These are phyloP conservation scores for Cryptococcus sp. DNA, from an alignment of 1,284 basidiomycete species.

Conservation along the genomic window DNA sequence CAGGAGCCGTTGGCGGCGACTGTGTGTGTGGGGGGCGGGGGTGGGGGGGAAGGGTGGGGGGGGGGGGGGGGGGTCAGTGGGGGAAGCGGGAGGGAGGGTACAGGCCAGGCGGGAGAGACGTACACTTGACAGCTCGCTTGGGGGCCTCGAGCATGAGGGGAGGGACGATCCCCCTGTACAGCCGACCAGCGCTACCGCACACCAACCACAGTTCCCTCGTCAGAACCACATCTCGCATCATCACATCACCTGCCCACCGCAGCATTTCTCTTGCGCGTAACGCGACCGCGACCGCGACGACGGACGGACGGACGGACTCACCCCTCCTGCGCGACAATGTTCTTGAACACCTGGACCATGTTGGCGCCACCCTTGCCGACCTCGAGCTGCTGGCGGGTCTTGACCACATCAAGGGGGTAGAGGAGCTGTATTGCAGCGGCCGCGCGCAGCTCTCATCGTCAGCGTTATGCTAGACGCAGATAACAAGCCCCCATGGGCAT, in stretches of 20 bases:
- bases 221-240: not conserved
- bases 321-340: conserved; percentile 66
- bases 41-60: too few relatives aligned
- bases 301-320: conserved; percentile 25
- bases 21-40: conserved; percentile 1
- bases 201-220: not conserved
- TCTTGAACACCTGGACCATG: conserved; percentile 70
- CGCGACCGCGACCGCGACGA: not conserved
- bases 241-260: not conserved
- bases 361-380: conserved; percentile 70
- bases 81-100: too few relatives aligned
- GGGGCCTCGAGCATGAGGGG: conserved; percentile 95
- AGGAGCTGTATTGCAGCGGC: conserved; percentile 27
- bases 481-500: too few relatives aligned
- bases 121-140: conserved; percentile 95
- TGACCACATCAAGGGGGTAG: conserved; percentile 58
- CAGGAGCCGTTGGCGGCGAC: conserved; percentile 64
- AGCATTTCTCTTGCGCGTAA: too few relatives aligned
- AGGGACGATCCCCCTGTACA: conserved; percentile 92
- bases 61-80: not conserved
- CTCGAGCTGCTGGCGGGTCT: conserved; percentile 96
- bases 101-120: conserved; percentile 47
- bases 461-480: too few relatives aligned
- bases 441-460: too few relatives aligned
- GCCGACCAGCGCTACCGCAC: conserved; percentile 61